phyloP scores from a whole-genome alignment of 169 alveolate species.

The Eimeria praecox region DNA sequence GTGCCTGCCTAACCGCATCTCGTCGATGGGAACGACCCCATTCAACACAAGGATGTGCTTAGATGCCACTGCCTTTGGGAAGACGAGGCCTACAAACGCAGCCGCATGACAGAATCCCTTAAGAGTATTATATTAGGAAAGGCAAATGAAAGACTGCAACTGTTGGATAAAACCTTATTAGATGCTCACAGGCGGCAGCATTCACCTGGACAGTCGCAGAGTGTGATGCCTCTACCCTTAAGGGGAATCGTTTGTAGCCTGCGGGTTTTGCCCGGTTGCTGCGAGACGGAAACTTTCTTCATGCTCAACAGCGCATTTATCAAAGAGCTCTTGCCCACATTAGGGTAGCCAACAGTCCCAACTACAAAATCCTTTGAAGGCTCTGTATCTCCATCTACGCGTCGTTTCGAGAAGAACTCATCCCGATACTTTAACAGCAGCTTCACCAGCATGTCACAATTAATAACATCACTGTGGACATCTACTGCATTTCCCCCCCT shows the following conservation, averaged over 20 bases:
- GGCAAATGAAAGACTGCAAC: neutral
- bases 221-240: slow-evolving; percentile 89
- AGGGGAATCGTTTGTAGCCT: slow-evolving; percentile 96
- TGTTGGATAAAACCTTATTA: neutral
- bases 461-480: slow-evolving; percentile 38
- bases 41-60: slow-evolving; percentile 98
- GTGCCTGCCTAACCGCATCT: slow-evolving; percentile 87
- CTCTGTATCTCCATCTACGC: slow-evolving; percentile 1
- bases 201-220: slow-evolving; percentile 98
- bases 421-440: slow-evolving; percentile 72
- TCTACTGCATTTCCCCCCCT: neutral
- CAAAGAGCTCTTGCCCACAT: slow-evolving; percentile 99
- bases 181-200: neutral
- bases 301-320: slow-evolving; percentile 97
- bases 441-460: slow-evolving; percentile 82
- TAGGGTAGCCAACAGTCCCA: slow-evolving; percentile 99
- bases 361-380: slow-evolving; percentile 87
- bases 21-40: slow-evolving; percentile 98
- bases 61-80: slow-evolving; percentile 97
- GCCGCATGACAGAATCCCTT: neutral
- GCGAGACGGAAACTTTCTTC: slow-evolving; percentile 97
- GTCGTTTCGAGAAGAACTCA: slow-evolving; percentile 25
- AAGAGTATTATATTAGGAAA: neutral
- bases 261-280: slow-evolving; percentile 99
- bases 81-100: slow-evolving; percentile 95